A percentile compares a stretch with the other conserved stretches of the same genome.
phyloP scores from a whole-genome alignment of 2,329 filamentous ascomycete species.

The Triangularia setosa region DNA sequence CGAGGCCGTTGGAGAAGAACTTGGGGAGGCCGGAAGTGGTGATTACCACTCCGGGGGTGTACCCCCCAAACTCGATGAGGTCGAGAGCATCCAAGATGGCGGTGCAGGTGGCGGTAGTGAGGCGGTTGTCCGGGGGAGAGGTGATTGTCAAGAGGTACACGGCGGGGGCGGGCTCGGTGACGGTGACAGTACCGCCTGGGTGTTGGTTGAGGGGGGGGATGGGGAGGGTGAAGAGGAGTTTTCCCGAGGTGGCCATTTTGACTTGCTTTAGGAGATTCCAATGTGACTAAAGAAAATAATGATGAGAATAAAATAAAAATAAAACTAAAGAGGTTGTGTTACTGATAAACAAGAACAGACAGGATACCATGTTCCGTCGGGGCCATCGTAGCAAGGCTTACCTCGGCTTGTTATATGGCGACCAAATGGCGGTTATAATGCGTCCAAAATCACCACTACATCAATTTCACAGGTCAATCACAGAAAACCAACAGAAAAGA shows the following conservation, averaged over 20 bases:
- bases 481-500: neutral
- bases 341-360: neutral
- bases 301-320: neutral
- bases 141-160: constrained; percentile 72
- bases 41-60: constrained; percentile 68
- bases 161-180: constrained; percentile 54
- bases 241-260: constrained; percentile 11
- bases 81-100: constrained; percentile 69
- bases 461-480: neutral
- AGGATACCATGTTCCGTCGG: constrained; percentile 3
- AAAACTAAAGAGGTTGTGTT: neutral
- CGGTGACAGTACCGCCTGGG: constrained; percentile 56
- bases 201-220: constrained; percentile 43
- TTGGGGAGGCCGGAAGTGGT: constrained; percentile 73
- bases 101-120: constrained; percentile 64
- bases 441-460: neutral
- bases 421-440: no score
- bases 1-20: constrained; percentile 82
- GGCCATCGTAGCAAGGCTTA: neutral
- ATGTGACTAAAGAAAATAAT: neutral
- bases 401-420: constrained; percentile 1
- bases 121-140: constrained; percentile 71
- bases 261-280: neutral
- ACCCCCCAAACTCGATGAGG: constrained; percentile 61
- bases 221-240: constrained; percentile 56